phyloP scores from a whole-genome alignment of 2,329 filamentous ascomycete genomes.

The Monosporascus sp. region DNA sequence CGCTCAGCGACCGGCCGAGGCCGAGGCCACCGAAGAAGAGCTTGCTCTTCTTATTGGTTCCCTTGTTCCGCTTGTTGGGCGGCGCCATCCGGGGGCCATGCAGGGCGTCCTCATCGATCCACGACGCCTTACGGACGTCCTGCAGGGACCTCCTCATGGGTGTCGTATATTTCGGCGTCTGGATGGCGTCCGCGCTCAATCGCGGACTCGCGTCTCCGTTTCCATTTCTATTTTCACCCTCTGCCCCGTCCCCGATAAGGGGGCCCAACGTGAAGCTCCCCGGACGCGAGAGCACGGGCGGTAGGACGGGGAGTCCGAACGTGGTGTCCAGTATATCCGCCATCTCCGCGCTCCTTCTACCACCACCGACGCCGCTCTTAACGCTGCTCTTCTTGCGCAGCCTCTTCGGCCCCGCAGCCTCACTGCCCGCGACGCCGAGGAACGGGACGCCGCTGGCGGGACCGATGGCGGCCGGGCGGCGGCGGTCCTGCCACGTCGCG shows the following conservation, averaged over 20 bases:
- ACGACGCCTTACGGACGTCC: slow-evolving; percentile 28
- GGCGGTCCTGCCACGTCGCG: slow-evolving; percentile 23
- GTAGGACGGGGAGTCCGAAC: slow-evolving; percentile 13
- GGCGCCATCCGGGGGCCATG: slow-evolving; percentile 39
- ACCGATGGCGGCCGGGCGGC: slow-evolving; percentile 2
- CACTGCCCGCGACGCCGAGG: neutral
- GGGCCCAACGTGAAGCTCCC: slow-evolving; percentile 8
- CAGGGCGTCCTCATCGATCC: slow-evolving; percentile 47
- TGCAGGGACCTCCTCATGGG: slow-evolving; percentile 15
- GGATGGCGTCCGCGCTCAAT: slow-evolving; percentile 3
- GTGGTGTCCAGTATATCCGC: slow-evolving; percentile 3
- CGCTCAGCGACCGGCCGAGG: slow-evolving; percentile 17
- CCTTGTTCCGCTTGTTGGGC: slow-evolving; percentile 11
- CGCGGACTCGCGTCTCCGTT: neutral
- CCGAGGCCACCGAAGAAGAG: slow-evolving; percentile 8
- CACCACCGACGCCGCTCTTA: neutral
- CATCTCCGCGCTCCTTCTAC: neutral
- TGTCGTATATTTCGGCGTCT: slow-evolving; percentile 1
- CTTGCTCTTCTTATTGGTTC: slow-evolving; percentile 13
- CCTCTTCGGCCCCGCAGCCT: slow-evolving; percentile 7
- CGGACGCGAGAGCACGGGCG: slow-evolving; percentile 16
- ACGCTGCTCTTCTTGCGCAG: slow-evolving; percentile 19
- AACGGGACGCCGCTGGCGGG: slow-evolving; percentile 1
- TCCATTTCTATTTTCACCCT: slow-evolving; percentile 1
- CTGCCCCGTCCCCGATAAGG: neutral